These are phyloP conservation scores for Phlebopus sp. DNA, from an alignment of 1,284 basidiomycete species.

Conservation along the genomic window DNA sequence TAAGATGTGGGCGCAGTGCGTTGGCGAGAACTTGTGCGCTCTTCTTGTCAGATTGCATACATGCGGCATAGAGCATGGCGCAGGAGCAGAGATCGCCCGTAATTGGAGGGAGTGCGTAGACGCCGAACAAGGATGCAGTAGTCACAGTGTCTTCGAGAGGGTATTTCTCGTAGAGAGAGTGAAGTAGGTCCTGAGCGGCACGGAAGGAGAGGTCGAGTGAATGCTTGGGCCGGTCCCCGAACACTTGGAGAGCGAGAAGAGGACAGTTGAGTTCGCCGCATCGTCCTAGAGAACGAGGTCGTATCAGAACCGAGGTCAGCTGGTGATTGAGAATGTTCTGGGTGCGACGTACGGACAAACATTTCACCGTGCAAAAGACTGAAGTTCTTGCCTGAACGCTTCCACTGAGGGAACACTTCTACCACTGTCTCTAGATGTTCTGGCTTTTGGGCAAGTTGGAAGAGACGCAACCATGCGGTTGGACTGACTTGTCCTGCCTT, in stretches of 20 bases:
- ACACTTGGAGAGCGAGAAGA: constrained; percentile 55
- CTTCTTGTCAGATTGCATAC: constrained; percentile 38
- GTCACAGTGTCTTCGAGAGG: constrained; percentile 48
- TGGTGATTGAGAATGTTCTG: background rate
- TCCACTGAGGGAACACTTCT: constrained; percentile 47
- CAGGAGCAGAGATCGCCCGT: constrained; percentile 55
- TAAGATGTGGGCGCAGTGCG: constrained; percentile 43
- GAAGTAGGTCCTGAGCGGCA: constrained; percentile 52
- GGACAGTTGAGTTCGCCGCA: constrained; percentile 56
- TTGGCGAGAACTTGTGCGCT: constrained; percentile 42
- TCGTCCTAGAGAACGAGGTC: constrained; percentile 41
- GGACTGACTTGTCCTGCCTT: constrained; percentile 29
- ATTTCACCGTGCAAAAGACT: constrained; percentile 37
- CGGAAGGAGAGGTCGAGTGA: constrained; percentile 49
- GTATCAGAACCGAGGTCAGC: background rate
- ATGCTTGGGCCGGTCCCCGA: constrained; percentile 60
- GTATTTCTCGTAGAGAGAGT: constrained; percentile 46
- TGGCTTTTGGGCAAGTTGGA: constrained; percentile 45
- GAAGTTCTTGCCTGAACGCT: constrained; percentile 41
- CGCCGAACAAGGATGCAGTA: constrained; percentile 48
- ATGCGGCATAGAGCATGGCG: constrained; percentile 55
- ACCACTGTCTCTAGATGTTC: constrained; percentile 46
- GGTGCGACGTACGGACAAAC: constrained; percentile 49
- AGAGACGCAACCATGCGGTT: constrained; percentile 45
- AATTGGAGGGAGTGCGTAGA: constrained; percentile 51